Conservation (phyloP, 1,284 basidiomycete genomes). For the Puccinia hordei region DNA sequence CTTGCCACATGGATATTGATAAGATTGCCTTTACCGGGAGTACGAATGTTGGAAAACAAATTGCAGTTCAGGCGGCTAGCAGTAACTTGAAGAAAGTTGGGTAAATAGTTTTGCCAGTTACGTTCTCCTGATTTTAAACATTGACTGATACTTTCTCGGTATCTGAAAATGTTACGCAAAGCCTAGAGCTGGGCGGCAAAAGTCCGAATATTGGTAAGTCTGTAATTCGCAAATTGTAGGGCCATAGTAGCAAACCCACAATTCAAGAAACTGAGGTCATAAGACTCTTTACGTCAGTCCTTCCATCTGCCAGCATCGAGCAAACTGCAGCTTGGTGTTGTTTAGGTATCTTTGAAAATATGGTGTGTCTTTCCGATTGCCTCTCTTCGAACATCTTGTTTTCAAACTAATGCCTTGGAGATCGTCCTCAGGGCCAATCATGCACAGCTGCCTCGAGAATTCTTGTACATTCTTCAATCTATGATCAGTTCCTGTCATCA, state of each 20-base stretch:
- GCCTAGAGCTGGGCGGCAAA: conserved; percentile 57
- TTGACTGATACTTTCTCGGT: conserved; percentile 53
- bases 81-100: conserved; percentile 51
- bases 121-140: neutral
- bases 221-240: neutral
- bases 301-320: conserved; percentile 48
- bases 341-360: conserved; percentile 48
- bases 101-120: neutral
- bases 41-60: conserved; percentile 44
- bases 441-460: conserved; percentile 52
- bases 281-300: conserved; percentile 8
- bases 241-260: neutral
- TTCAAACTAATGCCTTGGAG: neutral
- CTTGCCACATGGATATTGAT: conserved; percentile 57
- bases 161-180: conserved; percentile 42
- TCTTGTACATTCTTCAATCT: conserved; percentile 44
- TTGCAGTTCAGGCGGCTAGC: conserved; percentile 15
- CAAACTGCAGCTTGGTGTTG: conserved; percentile 49
- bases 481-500: conserved; percentile 43
- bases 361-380: conserved; percentile 6
- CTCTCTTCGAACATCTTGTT: neutral
- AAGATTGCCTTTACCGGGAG: conserved; percentile 51
- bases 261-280: neutral
- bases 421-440: conserved; percentile 48
- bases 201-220: conserved; percentile 53